Evolutionary conservation across 306 rosid genomes (phyloP).

Genomic region (Adenanthera pavonina): DNA sequence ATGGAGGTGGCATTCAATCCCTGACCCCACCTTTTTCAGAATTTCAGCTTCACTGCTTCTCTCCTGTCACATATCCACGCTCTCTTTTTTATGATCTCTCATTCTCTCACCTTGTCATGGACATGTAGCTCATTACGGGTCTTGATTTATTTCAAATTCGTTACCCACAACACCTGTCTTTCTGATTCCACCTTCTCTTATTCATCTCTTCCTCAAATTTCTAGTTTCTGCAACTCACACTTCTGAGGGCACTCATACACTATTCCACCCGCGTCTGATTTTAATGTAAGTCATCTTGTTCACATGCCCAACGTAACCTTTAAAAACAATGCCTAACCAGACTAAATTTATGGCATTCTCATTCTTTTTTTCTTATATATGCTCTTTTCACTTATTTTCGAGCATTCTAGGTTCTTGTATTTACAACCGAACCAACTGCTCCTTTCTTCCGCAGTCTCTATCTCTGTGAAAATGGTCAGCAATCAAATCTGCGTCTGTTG

Average conservation of each 20-base stretch:
- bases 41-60: slow-evolving; percentile 51
- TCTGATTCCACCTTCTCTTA: not conserved
- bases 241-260: not conserved
- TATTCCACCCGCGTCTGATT: not conserved
- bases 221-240: not conserved
- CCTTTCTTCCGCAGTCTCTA: slow-evolving; percentile 40
- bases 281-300: not conserved
- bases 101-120: not conserved
- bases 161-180: not conserved
- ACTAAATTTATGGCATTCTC: not conserved
- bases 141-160: not conserved
- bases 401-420: not conserved
- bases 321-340: not conserved
- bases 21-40: slow-evolving; percentile 59
- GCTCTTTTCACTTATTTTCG: not conserved
- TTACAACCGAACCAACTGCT: slow-evolving; percentile 22
- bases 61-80: slow-evolving; percentile 41
- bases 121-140: not conserved
- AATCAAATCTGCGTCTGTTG: slow-evolving; percentile 47
- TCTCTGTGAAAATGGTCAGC: slow-evolving; percentile 57
- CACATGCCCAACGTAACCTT: not conserved
- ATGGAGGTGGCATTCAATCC: slow-evolving; percentile 72
- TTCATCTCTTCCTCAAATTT: not conserved
- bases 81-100: not conserved
- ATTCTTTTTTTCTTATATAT: not conserved